A percentile compares a stretch with the other conserved stretches of the same genome.
Conservation (phyloP, 1,139 yeast species). For the Saccharomycopsis crataegensis region DNA sequence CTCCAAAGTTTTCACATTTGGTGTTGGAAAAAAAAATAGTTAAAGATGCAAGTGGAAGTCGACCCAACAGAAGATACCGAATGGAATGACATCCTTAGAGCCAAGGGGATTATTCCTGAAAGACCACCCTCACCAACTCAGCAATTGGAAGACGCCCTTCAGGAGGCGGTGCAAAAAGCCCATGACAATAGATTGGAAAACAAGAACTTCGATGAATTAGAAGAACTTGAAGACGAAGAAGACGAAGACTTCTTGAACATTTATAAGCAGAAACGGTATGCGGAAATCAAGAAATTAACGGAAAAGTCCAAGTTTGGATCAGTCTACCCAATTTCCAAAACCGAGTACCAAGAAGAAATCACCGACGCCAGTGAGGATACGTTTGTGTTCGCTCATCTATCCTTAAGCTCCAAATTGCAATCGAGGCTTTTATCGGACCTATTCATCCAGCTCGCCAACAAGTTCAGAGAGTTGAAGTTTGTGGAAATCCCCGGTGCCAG, state of each 20-base stretch:
- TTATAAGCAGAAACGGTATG: constrained; percentile 71
- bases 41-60: constrained; percentile 66
- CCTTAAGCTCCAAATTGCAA: constrained; percentile 63
- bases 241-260: constrained; percentile 72
- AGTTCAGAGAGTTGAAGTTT: constrained; percentile 76
- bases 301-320: constrained; percentile 65
- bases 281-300: constrained; percentile 57
- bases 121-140: constrained; percentile 85
- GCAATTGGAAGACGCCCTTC: constrained; percentile 79
- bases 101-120: constrained; percentile 88
- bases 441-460: constrained; percentile 43
- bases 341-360: constrained; percentile 80
- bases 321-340: constrained; percentile 71
- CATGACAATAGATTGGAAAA: constrained; percentile 71
- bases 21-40: not conserved
- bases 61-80: constrained; percentile 96
- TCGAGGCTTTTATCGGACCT: constrained; percentile 60
- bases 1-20: no score
- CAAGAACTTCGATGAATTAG: constrained; percentile 70
- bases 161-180: constrained; percentile 70
- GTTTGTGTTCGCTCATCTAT: constrained; percentile 72
- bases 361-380: constrained; percentile 62
- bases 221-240: constrained; percentile 65
- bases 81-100: constrained; percentile 92
- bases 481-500: constrained; percentile 85